These are phyloP conservation scores for Mortierella alpina DNA, from an alignment of 192 early-diverging fungal genomes.

Conservation along the genomic window DNA sequence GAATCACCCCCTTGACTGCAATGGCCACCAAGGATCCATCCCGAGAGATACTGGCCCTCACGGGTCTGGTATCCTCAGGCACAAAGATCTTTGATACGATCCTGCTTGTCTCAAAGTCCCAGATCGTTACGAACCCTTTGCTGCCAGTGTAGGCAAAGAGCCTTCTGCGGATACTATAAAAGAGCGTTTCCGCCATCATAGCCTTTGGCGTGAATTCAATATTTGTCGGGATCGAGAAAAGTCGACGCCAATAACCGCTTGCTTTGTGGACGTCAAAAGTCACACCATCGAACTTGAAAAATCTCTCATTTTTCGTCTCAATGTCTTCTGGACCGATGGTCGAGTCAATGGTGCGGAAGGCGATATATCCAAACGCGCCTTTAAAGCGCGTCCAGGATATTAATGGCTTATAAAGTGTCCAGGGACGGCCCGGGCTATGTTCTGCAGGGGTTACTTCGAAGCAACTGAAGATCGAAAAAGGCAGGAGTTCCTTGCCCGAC, in stretches of 20 bases:
- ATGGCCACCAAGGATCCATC: slow-evolving; percentile 16
- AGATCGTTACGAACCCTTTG: slow-evolving; percentile 1
- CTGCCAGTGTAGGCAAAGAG: slow-evolving; percentile 12
- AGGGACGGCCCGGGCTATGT: no score
- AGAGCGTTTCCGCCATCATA: background rate
- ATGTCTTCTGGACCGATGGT: background rate
- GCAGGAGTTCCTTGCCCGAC: background rate
- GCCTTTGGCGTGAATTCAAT: background rate
- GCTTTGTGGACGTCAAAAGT: slow-evolving; percentile 1
- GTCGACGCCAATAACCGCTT: background rate
- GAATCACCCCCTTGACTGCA: background rate
- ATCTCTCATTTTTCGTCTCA: background rate
- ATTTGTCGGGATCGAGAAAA: background rate
- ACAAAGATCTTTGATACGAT: background rate
- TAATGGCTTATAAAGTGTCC: background rate
- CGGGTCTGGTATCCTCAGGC: background rate
- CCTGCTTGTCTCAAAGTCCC: slow-evolving; percentile 12
- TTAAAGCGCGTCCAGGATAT: background rate
- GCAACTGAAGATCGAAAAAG: background rate
- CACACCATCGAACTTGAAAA: background rate
- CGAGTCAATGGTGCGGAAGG: background rate
- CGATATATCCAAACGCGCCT: background rate
- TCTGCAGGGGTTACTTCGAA: no score
- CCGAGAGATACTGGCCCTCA: background rate
- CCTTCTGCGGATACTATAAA: slow-evolving; percentile 4